These are phyloP conservation scores for Triangularia setosa DNA, from an alignment of 2,329 filamentous ascomycete species.

Conservation along the genomic window DNA sequence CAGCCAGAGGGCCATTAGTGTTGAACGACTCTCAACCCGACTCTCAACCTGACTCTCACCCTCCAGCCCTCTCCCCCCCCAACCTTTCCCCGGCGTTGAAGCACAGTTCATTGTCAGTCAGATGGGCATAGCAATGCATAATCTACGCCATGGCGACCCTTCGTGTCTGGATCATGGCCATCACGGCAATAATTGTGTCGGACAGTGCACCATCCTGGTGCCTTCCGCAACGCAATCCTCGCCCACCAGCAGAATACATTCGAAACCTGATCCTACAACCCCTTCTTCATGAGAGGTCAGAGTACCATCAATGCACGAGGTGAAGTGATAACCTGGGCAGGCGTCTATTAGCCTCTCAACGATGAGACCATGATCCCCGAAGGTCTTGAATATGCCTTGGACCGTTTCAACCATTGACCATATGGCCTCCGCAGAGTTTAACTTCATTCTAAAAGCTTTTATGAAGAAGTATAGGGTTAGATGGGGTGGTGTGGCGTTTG, in stretches of 20 bases:
- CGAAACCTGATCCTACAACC: conserved; percentile 34
- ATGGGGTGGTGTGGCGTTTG: conserved; percentile 48
- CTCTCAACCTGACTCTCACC: background rate
- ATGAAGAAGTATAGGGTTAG: conserved; percentile 42
- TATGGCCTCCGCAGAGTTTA: conserved; percentile 49
- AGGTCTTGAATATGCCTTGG: conserved; percentile 50
- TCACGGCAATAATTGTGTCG: background rate
- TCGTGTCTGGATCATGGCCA: background rate
- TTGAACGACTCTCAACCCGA: background rate
- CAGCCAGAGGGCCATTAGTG: background rate
- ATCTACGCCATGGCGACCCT: background rate
- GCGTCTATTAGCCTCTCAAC: conserved; percentile 37
- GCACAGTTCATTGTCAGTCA: too few relatives aligned
- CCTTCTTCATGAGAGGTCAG: conserved; percentile 36
- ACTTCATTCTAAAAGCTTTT: conserved; percentile 47
- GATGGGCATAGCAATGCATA: background rate
- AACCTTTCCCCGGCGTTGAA: too few relatives aligned
- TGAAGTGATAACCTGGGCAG: conserved; percentile 35
- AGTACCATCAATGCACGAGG: conserved; percentile 37
- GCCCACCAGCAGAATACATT: conserved; percentile 10
- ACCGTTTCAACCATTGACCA: conserved; percentile 45
- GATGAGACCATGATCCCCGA: conserved; percentile 54
- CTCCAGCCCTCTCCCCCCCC: too few relatives aligned
- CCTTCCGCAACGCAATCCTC: background rate
- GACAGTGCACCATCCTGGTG: background rate